Evolutionary conservation across 2,329 filamentous ascomycete species (phyloP).

Genomic region (Botrytis hyacinthi): DNA sequence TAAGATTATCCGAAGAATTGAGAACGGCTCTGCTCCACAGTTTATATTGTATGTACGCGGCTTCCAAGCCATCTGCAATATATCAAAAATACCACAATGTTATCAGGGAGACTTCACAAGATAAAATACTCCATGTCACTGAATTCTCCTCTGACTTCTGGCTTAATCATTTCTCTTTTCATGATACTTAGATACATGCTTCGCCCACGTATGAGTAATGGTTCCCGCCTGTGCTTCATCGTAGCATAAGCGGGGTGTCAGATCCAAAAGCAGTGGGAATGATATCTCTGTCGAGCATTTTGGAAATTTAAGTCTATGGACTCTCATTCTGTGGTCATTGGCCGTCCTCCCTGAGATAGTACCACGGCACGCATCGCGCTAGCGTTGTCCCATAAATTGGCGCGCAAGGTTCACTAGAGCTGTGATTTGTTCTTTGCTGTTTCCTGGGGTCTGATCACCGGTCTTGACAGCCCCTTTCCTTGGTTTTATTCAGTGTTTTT

Average conservation of each 20-base stretch:
- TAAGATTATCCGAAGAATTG: not conserved
- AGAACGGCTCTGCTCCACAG: not conserved
- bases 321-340: not conserved
- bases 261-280: not conserved
- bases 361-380: not conserved
- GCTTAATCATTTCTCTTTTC: not conserved
- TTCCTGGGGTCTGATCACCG: constrained; percentile 75
- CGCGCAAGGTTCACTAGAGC: constrained; percentile 78
- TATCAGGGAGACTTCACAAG: not conserved
- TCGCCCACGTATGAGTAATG: not conserved
- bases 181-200: not conserved
- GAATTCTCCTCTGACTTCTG: not conserved
- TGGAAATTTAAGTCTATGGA: not conserved
- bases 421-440: constrained; percentile 77
- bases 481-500: constrained; percentile 91
- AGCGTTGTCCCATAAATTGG: constrained; percentile 49
- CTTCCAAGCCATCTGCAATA: not conserved
- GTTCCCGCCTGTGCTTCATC: not conserved
- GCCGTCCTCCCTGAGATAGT: not conserved
- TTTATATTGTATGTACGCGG: not conserved
- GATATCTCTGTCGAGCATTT: not conserved
- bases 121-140: not conserved
- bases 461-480: constrained; percentile 77
- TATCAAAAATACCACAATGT: not conserved
- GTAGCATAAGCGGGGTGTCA: not conserved